phyloP scores from a whole-genome alignment of 768 basidiomycete species.

The Rhodotorula babjevae region DNA sequence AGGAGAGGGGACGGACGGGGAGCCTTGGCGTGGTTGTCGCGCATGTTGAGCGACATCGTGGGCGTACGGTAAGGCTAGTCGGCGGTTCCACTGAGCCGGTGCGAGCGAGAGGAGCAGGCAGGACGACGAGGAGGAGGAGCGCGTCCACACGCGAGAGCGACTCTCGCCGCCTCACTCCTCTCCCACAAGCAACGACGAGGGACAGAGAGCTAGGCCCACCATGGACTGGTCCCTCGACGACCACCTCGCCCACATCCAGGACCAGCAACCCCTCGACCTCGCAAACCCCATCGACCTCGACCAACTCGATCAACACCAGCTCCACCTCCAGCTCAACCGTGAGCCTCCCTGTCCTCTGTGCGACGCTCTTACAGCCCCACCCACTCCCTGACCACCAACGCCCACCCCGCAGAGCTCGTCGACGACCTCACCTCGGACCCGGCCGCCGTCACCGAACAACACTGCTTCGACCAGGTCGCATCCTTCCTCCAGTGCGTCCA shows the following conservation, averaged over 20 bases:
- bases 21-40: conserved; percentile 27
- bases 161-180: not conserved
- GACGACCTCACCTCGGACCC: conserved; percentile 71
- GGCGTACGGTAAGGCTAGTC: no score
- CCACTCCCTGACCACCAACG: conserved; percentile 19
- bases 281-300: not conserved
- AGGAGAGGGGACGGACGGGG: conserved; percentile 9
- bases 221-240: conserved; percentile 45
- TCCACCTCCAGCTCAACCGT: not conserved
- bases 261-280: not conserved
- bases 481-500: conserved; percentile 63
- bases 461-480: conserved; percentile 75
- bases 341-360: no score
- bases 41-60: conserved; percentile 16
- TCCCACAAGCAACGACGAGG: fast-evolving
- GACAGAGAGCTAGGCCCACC: no score
- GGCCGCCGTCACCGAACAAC: conserved; percentile 62
- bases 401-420: conserved; percentile 61
- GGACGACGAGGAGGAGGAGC: not conserved
- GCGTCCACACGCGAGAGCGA: not conserved
- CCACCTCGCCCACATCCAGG: conserved; percentile 38
- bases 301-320: conserved; percentile 15
- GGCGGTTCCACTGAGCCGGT: no score
- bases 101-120: not conserved
- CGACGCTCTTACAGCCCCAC: not conserved